These are phyloP conservation scores for Yamadazyma sp. DNA, from an alignment of 1,139 yeast genomes.

Conservation along the genomic window DNA sequence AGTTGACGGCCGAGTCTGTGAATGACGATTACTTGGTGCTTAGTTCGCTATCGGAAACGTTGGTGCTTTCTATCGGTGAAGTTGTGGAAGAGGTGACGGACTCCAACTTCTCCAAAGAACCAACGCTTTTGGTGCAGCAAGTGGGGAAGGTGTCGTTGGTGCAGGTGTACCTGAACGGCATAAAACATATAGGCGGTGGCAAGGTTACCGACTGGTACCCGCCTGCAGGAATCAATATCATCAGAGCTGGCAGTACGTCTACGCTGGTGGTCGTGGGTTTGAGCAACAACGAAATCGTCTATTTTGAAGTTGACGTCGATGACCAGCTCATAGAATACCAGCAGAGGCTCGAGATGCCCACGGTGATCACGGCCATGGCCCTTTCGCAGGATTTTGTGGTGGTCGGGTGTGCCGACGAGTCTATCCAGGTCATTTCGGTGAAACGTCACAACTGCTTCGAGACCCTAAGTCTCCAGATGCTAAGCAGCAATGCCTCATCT, in stretches of 20 bases:
- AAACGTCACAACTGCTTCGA: slow-evolving; percentile 65
- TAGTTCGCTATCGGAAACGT: slow-evolving; percentile 66
- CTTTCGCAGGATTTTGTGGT: slow-evolving; percentile 54
- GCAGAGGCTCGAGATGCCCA: slow-evolving; percentile 56
- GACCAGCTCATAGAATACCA: slow-evolving; percentile 74
- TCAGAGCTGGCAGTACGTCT: slow-evolving; percentile 60
- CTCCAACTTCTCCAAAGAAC: slow-evolving; percentile 58
- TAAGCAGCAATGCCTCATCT: slow-evolving; percentile 59
- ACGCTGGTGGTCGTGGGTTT: slow-evolving; percentile 71
- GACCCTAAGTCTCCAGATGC: slow-evolving; percentile 62
- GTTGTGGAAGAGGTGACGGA: slow-evolving; percentile 75
- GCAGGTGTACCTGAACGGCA: slow-evolving; percentile 75
- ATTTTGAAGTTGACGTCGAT: slow-evolving; percentile 72
- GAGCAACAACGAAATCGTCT: slow-evolving; percentile 72
- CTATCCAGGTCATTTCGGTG: slow-evolving; percentile 69
- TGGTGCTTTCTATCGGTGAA: slow-evolving; percentile 76
- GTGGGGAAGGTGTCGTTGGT: slow-evolving; percentile 64
- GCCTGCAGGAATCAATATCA: slow-evolving; percentile 72
- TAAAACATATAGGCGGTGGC: slow-evolving; percentile 51
- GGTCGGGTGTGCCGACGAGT: slow-evolving; percentile 70
- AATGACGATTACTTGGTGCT: slow-evolving; percentile 67
- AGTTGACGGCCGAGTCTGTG: slow-evolving; percentile 39
- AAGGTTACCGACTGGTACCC: slow-evolving; percentile 72
- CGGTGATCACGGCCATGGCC: slow-evolving; percentile 50
- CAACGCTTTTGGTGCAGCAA: slow-evolving; percentile 70